Conservation (phyloP, 345 rosid genomes). For the Alliaria petiolata region DNA sequence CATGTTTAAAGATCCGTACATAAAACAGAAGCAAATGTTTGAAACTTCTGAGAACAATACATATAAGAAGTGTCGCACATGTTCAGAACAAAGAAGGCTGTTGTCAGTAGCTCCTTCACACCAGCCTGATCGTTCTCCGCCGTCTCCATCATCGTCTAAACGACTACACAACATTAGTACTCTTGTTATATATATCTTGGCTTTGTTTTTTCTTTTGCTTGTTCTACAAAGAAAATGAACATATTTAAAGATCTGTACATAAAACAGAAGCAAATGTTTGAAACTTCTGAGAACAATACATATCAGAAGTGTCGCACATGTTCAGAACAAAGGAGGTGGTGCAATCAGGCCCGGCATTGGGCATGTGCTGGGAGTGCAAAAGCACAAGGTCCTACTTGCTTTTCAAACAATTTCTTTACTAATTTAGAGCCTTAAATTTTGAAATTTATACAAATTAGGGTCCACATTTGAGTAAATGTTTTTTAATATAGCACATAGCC, state of each 20-base stretch:
- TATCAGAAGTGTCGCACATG: neutral
- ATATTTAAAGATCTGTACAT: neutral
- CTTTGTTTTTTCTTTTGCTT: slow-evolving; percentile 10
- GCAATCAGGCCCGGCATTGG: too few species aligned
- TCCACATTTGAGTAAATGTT: too few species aligned
- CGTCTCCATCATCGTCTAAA: slow-evolving; percentile 30
- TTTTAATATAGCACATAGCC: too few species aligned
- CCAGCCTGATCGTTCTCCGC: too few species aligned
- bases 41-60: neutral
- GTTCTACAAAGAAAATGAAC: neutral
- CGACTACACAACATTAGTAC: neutral
- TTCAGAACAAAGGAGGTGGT: neutral
- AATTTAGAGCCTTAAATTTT: too few species aligned
- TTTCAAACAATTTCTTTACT: too few species aligned
- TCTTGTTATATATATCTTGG: neutral
- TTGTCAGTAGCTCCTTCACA: too few species aligned
- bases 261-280: neutral
- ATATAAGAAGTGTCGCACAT: neutral
- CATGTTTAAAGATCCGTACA: neutral
- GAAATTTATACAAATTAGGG: too few species aligned
- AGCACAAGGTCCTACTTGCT: too few species aligned
- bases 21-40: neutral
- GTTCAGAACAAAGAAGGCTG: neutral
- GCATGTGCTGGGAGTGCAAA: too few species aligned
- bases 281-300: neutral